Evolutionary conservation across 306 rosid species (phyloP), one percentile per base, ranked within the genome.

Genomic region (Pterocarpus macrocarpus): DNA sequence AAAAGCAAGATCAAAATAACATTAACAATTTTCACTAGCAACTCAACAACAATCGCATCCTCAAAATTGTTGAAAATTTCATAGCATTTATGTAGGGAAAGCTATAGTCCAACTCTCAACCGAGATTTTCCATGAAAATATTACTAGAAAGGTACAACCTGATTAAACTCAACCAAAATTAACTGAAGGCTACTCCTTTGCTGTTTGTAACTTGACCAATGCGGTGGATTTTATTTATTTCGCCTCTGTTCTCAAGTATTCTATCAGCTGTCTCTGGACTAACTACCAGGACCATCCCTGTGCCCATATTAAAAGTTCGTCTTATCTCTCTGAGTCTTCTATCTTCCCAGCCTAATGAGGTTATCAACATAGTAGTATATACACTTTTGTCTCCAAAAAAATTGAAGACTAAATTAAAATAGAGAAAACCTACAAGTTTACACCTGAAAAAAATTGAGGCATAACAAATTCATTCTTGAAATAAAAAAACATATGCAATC

Each of bases 211-310:
- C 96, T 88, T 94, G 92, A 14, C 98, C 97, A 5, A 92, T 92
- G 76, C 81, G 70, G 89, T 86, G 86, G 30, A 88, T 85, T 75
- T 85, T 87, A 43, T 43, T 36, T 1, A 81, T 58, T 44, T 83
- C 86, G 30, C 67, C 62, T 45, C 33, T 64, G 35, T 64, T 84
- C 83, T 86, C 88, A 56, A 88, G 91, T 75, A 90, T 83, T 83
- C 86, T 82, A 17, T 64, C 17, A 3, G 89, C 83, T 34, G 90
- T 61, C 85, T 90, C 96, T 55, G 80, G 82, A 83, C 85, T 94
- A 82, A 90, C 97, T 22, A 94, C 92, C 62, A 94, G 83, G 81
- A 94, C 93, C 98, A 94, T 94, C 83, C 97, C 98, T 45, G 90
- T 86, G n/a, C 98, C 98, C 94, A 92, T 92, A 84, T 92, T 92